A percentile compares a stretch with the other conserved stretches of the same genome.
phyloP scores from a whole-genome alignment of 2,329 filamentous ascomycete genomes.

The Penicillium sp. region DNA sequence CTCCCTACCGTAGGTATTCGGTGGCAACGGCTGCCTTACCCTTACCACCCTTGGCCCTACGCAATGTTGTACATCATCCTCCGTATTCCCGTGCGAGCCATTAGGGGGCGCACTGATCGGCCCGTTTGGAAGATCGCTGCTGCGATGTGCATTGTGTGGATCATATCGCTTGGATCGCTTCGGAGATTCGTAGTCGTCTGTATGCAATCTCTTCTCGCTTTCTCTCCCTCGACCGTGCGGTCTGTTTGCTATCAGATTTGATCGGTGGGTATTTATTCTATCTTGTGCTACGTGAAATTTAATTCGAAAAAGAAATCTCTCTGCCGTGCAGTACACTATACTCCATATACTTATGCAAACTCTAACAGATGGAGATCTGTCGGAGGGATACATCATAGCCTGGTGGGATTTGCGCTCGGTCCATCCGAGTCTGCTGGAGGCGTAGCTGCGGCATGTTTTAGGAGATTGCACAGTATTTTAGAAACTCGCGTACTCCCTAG shows the following conservation, averaged over 20 bases:
- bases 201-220: not conserved
- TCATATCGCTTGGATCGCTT: not conserved
- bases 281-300: not conserved
- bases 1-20: too few species aligned
- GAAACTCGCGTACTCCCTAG: too few species aligned
- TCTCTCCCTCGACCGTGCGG: not conserved
- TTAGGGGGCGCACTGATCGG: not conserved
- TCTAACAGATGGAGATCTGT: too few species aligned
- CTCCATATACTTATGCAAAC: too few species aligned
- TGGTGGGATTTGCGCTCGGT: too few species aligned
- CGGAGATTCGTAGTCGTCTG: not conserved
- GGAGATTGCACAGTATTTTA: too few species aligned
- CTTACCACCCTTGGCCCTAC: not conserved
- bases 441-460: too few species aligned
- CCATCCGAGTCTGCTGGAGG: too few species aligned
- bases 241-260: not conserved
- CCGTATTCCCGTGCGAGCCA: too few species aligned
- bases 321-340: too few species aligned
- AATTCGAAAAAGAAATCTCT: conserved; percentile 2
- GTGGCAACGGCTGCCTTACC: not conserved
- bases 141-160: not conserved
- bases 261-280: not conserved
- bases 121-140: not conserved
- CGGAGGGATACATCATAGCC: too few species aligned
- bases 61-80: not conserved